Base-by-base conservation (phyloP, 2,329 filamentous ascomycete species). In the Aspergillus sp. region DNA sequence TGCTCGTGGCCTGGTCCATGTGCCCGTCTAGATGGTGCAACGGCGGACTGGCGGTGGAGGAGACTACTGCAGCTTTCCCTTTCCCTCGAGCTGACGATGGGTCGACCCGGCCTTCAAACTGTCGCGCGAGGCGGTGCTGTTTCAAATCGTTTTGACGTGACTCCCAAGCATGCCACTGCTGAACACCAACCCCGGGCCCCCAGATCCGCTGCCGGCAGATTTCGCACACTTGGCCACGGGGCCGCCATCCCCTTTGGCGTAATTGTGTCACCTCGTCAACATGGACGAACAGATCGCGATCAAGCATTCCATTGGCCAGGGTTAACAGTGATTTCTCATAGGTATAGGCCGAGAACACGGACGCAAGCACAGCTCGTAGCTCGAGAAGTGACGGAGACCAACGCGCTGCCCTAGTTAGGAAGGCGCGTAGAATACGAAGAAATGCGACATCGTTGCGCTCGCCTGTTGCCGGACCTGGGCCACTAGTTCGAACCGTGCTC, bases 331-430 rank as follows among this genome's bases (percentile, higher is more conserved):
- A 93, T 72, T 93, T 90, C 73, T 99, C 95, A 71, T 98, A 97
- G 0, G 92, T 89, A 71, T 99, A 99, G 0, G 95, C 93, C 0
- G 93, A 87, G 76, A 99, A 98, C 55, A 99, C 93, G 12, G 93
- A 95, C 1, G 86, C 81, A 2, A 99, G 83, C 0, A 98, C 93
- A 6, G 85, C 85, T 45, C 95, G 89, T 3, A 99, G 82, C 70
- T 98, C 92, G 1, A 91, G 88, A 2, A 99, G 81, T 12, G 90
- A 96, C 0, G 95, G 93, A 0, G 92, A 96, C 17, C 88, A 87
- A 22, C 85, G 83, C 0, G 91, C 89, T 0, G 93, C 93, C 46
- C 91, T 86, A 0, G 89, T 86, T 30, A 99, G 85, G 72, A 99
- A 99, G 5, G 90, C 89, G 49, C 92, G 87, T 13, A 99, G 82